Percentiles rank a stretch among this genome's conserved stretches.
phyloP scores from a whole-genome alignment of 768 basidiomycete genomes.

The Boletus sensibilis region DNA sequence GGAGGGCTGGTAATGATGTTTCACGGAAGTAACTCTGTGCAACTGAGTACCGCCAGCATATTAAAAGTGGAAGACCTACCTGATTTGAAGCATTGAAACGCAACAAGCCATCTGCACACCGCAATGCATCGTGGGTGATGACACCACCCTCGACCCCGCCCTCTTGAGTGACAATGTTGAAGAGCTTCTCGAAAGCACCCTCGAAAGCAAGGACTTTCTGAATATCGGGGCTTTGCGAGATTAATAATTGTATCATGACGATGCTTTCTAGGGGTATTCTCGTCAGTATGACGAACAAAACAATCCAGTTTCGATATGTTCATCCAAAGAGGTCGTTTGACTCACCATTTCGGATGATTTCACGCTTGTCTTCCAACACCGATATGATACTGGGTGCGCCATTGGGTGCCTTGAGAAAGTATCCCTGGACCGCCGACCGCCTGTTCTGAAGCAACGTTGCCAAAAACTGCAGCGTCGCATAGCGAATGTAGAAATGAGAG shows the following conservation, averaged over 20 bases:
- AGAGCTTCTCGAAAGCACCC: conserved; percentile 93
- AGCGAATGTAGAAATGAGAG: conserved; percentile 80
- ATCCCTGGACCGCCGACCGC: conserved; percentile 78
- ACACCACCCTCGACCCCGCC: conserved; percentile 91
- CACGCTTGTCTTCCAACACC: conserved; percentile 79
- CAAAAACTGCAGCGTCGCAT: conserved; percentile 80
- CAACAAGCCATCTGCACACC: conserved; percentile 81
- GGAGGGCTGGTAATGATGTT: conserved; percentile 65
- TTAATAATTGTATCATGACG: conserved; percentile 74
- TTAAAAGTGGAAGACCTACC: conserved; percentile 41
- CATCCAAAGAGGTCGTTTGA: not conserved
- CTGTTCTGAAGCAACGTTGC: conserved; percentile 79
- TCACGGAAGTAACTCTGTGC: conserved; percentile 93
- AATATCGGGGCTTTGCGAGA: conserved; percentile 86
- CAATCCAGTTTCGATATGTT: not conserved
- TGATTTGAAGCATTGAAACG: conserved; percentile 95
- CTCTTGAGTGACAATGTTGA: conserved; percentile 82
- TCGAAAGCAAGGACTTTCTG: conserved; percentile 97
- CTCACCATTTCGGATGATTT: conserved; percentile 87
- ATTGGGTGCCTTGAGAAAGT: conserved; percentile 83
- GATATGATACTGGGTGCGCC: conserved; percentile 73
- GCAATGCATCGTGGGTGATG: conserved; percentile 81
- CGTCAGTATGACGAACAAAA: conserved; percentile 7
- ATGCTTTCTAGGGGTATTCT: conserved; percentile 63
- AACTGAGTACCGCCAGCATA: conserved; percentile 15